A percentile compares a stretch with the other conserved stretches of the same genome.
phyloP scores from a whole-genome alignment of 1,284 basidiomycete genomes.

The Cutaneotrichosporon sp. region DNA sequence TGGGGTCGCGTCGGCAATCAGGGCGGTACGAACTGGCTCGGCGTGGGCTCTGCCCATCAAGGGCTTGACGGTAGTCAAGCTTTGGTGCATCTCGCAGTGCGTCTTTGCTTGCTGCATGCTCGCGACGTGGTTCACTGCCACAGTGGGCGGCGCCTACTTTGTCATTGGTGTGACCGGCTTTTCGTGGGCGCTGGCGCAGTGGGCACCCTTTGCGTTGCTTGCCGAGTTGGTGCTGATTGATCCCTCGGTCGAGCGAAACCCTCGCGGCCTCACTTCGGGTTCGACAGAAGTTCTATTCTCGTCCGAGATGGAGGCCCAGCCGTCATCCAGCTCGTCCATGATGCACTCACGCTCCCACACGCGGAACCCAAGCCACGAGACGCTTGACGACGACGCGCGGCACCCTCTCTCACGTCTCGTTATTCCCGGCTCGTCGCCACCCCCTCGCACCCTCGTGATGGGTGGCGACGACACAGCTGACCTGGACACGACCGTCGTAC shows the following conservation, averaged over 20 bases:
- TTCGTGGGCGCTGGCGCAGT: constrained; percentile 51
- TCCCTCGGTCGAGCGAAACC: not conserved
- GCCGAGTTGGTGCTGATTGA: constrained; percentile 49
- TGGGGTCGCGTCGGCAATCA: constrained; percentile 15
- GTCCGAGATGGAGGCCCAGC: not conserved
- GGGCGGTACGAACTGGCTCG: constrained; percentile 16
- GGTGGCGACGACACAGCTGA: constrained; percentile 3
- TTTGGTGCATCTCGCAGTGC: constrained; percentile 41
- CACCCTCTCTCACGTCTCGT: not conserved
- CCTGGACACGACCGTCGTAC: constrained; percentile 33
- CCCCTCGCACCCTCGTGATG: not conserved
- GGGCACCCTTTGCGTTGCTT: constrained; percentile 35
- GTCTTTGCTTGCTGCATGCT: constrained; percentile 47
- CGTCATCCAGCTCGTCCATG: not conserved
- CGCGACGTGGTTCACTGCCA: constrained; percentile 45
- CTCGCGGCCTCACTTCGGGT: not conserved
- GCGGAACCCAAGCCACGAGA: constrained; percentile 5
- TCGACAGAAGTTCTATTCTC: constrained; percentile 12
- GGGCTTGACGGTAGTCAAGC: constrained; percentile 40
- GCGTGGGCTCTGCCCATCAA: constrained; percentile 36
- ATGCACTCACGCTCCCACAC: constrained; percentile 3
- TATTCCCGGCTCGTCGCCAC: constrained; percentile 1
- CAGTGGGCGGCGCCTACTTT: constrained; percentile 48
- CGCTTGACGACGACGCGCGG: not conserved
- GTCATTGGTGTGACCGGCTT: constrained; percentile 52